These are phyloP conservation scores for Logfia minima DNA, from an alignment of 129 eudicot genomes.

Conservation along the genomic window DNA sequence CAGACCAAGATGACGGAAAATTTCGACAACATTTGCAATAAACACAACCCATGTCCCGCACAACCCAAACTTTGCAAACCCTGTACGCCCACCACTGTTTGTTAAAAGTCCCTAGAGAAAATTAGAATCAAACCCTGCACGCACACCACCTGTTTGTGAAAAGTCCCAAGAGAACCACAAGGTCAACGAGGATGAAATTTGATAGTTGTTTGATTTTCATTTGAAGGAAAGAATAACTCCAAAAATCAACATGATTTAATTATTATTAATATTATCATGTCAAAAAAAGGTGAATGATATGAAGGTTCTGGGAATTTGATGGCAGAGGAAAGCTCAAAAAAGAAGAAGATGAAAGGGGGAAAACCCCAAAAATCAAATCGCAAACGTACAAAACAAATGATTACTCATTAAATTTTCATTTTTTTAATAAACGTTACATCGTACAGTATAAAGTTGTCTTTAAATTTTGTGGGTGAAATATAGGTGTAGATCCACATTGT, in stretches of 20 bases:
- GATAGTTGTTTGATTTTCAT: no score
- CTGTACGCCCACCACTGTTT: conserved; percentile 37
- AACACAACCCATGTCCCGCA: conserved; percentile 75
- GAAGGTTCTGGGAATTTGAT: not conserved
- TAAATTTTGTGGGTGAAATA: no score
- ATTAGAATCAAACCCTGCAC: not conserved
- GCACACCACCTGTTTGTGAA: conserved; percentile 41
- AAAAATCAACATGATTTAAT: no score
- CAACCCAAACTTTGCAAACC: conserved; percentile 11
- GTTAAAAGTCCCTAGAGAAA: conserved; percentile 10
- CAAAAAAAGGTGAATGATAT: not conserved
- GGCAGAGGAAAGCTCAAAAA: not conserved
- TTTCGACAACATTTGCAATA: conserved; percentile 65
- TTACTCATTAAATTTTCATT: no score
- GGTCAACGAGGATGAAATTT: no score
- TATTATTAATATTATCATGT: no score
- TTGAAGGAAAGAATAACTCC: no score
- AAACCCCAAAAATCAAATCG: conserved; percentile 5
- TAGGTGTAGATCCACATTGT: no score
- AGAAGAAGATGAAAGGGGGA: not conserved
- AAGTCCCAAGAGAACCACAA: not conserved
- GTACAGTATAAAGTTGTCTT: no score
- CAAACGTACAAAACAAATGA: not conserved
- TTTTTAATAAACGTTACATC: no score
- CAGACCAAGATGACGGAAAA: conserved; percentile 32